These are phyloP conservation scores for Eremochloa ophiuroides DNA, from an alignment of 176 grass and related monocot genomes.

Conservation along the genomic window DNA sequence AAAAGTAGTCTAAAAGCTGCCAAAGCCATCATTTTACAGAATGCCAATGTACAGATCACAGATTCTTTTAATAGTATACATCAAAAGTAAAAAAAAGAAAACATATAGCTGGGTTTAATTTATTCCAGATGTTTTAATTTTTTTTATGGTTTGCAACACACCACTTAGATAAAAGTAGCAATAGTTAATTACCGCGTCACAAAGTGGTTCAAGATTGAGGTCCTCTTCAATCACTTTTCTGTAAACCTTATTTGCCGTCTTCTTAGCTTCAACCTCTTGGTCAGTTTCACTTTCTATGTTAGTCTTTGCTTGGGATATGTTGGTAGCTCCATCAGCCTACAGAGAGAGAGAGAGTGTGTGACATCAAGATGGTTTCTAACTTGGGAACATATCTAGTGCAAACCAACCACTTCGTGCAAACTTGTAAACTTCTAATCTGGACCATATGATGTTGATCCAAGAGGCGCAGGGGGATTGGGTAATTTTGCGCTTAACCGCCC, in stretches of 20 bases:
- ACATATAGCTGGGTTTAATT: neutral
- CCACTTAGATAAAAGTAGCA: neutral
- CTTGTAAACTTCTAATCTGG: no score
- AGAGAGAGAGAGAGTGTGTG: slow-evolving; percentile 17
- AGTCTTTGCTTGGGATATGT: slow-evolving; percentile 23
- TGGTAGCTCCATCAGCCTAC: slow-evolving; percentile 35
- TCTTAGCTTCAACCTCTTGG: slow-evolving; percentile 11
- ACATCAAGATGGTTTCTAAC: slow-evolving; percentile 5
- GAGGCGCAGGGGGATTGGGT: no score
- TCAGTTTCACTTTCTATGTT: slow-evolving; percentile 16
- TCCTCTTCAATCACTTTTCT: slow-evolving; percentile 61
- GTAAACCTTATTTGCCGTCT: slow-evolving; percentile 36
- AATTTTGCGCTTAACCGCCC: no score
- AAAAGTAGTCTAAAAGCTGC: slow-evolving; percentile 83
- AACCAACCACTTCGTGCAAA: no score
- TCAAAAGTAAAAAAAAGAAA: slow-evolving; percentile 1
- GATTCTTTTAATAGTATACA: slow-evolving; percentile 6
- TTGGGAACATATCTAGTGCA: no score
- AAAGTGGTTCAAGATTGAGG: slow-evolving; percentile 64
- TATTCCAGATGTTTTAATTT: no score
- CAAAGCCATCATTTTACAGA: slow-evolving; percentile 32
- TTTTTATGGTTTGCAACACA: neutral
- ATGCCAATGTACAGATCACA: slow-evolving; percentile 27
- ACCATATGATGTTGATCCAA: no score
- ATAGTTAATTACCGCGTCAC: slow-evolving; percentile 47